phyloP scores from a whole-genome alignment of 2,329 filamentous ascomycete genomes.

The Diaporthe sp. region DNA sequence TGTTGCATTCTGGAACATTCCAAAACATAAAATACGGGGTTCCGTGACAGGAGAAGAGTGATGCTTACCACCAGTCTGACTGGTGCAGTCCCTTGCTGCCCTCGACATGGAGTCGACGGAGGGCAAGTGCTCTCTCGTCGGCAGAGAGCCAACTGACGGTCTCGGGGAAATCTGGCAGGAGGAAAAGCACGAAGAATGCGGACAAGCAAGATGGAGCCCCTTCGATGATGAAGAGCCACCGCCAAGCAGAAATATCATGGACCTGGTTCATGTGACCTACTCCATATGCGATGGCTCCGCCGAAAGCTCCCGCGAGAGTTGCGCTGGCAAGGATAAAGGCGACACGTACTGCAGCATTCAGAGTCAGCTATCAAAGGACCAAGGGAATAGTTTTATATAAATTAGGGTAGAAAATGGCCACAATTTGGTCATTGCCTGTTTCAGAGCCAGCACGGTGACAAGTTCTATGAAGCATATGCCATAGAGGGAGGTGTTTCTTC shows the following conservation, averaged over 20 bases:
- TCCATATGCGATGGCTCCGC: constrained; percentile 76
- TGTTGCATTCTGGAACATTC: too few relatives aligned
- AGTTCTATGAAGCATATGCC: too few relatives aligned
- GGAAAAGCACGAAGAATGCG: constrained; percentile 65
- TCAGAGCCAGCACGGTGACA: too few relatives aligned
- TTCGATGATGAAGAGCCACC: constrained; percentile 71
- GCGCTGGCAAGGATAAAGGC: constrained; percentile 76
- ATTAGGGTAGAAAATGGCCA: too few relatives aligned
- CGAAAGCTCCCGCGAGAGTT: constrained; percentile 76
- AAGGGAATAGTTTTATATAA: too few relatives aligned
- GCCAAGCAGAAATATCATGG: constrained; percentile 68
- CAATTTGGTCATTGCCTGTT: too few relatives aligned
- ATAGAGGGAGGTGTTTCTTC: too few relatives aligned
- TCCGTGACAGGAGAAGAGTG: too few relatives aligned
- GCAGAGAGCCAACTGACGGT: constrained; percentile 70
- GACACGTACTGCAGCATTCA: too few relatives aligned
- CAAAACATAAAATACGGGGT: too few relatives aligned
- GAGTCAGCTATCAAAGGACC: too few relatives aligned
- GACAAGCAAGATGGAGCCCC: constrained; percentile 58
- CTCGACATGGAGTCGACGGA: constrained; percentile 52
- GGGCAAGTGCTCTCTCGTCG: constrained; percentile 66
- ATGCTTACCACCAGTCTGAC: constrained; percentile 69
- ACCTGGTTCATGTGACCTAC: constrained; percentile 76
- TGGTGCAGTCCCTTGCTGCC: constrained; percentile 68
- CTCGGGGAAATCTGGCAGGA: constrained; percentile 73